Conservation (phyloP, 768 basidiomycete genomes). For the Trametes cubensis region DNA sequence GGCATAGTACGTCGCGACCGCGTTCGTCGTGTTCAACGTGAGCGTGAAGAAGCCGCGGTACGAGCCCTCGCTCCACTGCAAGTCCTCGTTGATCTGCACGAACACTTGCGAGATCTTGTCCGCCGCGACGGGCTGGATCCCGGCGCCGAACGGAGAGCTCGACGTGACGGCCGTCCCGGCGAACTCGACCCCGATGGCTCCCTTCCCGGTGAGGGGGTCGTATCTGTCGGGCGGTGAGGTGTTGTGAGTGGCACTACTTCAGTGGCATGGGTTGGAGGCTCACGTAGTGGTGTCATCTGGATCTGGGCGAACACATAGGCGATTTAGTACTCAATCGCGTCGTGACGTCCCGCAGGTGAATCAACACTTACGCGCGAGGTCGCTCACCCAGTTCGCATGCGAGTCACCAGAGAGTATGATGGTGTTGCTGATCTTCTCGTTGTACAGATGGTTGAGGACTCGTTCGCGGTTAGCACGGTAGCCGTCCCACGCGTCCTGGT, state of each 20-base stretch:
- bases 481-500: slow-evolving; percentile 60
- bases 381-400: slow-evolving; percentile 64
- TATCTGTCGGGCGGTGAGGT: slow-evolving; percentile 39
- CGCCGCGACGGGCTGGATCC: slow-evolving; percentile 42
- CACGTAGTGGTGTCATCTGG: slow-evolving; percentile 52
- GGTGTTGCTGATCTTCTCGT: slow-evolving; percentile 54
- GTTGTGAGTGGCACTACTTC: not conserved
- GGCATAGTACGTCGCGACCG: slow-evolving; percentile 57
- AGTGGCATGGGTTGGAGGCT: slow-evolving; percentile 11
- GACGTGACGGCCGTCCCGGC: slow-evolving; percentile 64
- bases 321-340: too few relatives aligned
- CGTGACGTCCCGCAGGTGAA: too few relatives aligned
- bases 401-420: slow-evolving; percentile 64
- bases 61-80: slow-evolving; percentile 65
- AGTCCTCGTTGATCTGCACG: slow-evolving; percentile 47
- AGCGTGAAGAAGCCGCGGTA: slow-evolving; percentile 64
- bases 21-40: slow-evolving; percentile 45
- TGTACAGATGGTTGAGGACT: slow-evolving; percentile 52
- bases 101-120: slow-evolving; percentile 41
- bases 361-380: slow-evolving; percentile 49
- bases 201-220: slow-evolving; percentile 49
- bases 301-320: slow-evolving; percentile 34
- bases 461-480: slow-evolving; percentile 58
- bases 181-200: slow-evolving; percentile 61
- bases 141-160: slow-evolving; percentile 47